Evolutionary conservation across 495 filamentous ascomycete species (phyloP).

Genomic region (Clohesyomyces aquaticus): DNA sequence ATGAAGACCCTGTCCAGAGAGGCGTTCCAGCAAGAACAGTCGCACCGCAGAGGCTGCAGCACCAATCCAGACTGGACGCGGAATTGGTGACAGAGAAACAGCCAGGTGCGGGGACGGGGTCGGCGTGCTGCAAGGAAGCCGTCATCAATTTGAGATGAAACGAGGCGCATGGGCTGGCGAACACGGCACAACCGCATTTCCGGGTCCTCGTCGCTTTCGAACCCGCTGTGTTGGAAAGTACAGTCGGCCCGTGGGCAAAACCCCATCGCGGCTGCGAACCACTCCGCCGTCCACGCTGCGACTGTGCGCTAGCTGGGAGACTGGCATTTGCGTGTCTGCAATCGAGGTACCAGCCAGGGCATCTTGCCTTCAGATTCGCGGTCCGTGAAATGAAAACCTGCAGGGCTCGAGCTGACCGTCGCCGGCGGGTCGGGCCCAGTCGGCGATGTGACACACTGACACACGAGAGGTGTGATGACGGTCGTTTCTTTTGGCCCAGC

Average conservation of each 20-base stretch:
- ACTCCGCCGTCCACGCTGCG: background rate
- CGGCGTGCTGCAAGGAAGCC: background rate
- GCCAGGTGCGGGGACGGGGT: background rate
- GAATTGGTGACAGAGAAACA: background rate
- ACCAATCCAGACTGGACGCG: no score
- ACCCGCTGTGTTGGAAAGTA: conserved; percentile 7
- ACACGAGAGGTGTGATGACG: background rate
- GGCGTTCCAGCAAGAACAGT: no score
- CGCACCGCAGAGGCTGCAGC: no score
- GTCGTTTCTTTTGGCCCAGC: background rate
- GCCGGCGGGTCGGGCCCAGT: no score
- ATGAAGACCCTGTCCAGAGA: background rate
- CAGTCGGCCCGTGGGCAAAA: conserved; percentile 18
- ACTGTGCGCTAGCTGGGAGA: no score
- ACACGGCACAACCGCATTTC: conserved; percentile 10
- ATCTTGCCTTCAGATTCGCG: no score
- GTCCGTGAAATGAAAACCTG: background rate
- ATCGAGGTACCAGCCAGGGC: no score
- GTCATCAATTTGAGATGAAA: conserved; percentile 17
- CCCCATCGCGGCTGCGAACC: background rate
- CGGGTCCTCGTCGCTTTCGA: background rate
- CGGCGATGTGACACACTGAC: background rate
- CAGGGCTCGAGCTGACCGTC: no score
- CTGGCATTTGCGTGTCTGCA: no score
- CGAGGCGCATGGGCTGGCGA: conserved; percentile 11